A percentile compares a stretch with the other conserved stretches of the same genome.
Conservation (phyloP, 2,329 filamentous ascomycete genomes). For the Thelonectria blattea region DNA sequence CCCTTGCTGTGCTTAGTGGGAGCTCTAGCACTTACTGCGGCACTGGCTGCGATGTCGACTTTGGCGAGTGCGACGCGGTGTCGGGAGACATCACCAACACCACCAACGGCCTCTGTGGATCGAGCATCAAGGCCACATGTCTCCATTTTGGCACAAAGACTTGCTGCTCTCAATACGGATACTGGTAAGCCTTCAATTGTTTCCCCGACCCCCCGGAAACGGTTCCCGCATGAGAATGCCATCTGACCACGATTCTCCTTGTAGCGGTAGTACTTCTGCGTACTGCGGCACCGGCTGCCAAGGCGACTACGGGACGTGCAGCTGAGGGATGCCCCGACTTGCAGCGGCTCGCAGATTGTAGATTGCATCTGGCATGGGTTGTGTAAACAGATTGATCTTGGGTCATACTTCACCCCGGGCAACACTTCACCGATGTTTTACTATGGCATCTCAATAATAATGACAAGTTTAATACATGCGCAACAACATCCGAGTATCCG, state of each 20-base stretch:
- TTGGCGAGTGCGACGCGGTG: background rate
- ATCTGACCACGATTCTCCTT: slow-evolving; percentile 2
- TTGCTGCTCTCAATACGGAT: slow-evolving; percentile 47
- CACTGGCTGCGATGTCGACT: slow-evolving; percentile 5
- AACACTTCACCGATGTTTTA: no score
- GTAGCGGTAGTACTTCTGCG: background rate
- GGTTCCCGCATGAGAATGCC: background rate
- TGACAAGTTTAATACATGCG: background rate
- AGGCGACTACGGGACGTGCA: slow-evolving; percentile 39
- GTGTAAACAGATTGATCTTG: no score
- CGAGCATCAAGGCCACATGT: background rate
- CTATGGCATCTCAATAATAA: no score
- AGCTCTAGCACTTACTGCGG: slow-evolving; percentile 17
- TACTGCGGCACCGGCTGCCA: slow-evolving; percentile 43
- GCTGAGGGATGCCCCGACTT: background rate
- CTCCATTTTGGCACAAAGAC: background rate
- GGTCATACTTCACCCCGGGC: no score
- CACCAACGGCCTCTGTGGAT: slow-evolving; percentile 4
- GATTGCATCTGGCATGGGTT: background rate
- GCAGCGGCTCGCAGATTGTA: background rate
- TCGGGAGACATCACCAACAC: background rate
- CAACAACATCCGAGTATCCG: background rate
- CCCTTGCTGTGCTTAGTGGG: slow-evolving; percentile 29
- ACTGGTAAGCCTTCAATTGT: slow-evolving; percentile 36
- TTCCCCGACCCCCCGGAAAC: background rate